Base-by-base conservation (phyloP, 1,284 basidiomycete species). In the Cystobasidium sp. region DNA sequence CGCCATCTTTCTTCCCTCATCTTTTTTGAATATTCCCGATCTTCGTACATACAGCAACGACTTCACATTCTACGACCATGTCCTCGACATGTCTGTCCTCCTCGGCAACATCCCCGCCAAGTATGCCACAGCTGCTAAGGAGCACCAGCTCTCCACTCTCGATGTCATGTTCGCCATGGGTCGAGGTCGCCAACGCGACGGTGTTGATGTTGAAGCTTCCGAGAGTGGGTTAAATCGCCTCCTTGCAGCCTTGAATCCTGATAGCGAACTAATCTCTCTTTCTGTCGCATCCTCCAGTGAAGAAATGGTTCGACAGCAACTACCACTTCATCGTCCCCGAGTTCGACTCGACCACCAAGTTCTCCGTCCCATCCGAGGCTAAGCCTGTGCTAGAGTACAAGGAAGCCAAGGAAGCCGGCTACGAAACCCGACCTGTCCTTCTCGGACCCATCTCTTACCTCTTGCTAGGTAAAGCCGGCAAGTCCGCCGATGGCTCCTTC, bases 131-230 rank as follows among this genome's bases (percentile, higher is more conserved):
- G 91, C 93, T 80, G 62, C 51, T 9, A 65, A 56, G 22, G 70
- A 73, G 63, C 49, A 73, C 62, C 90, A 90, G 77, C 87, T 99
- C 72, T 92, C 92, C 58, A 87, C 89, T 75, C 90, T 99, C 79
- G 97, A 99, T 86, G 90, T 94, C 83, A 97, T 93, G 86, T 97
- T 97, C 80, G 94, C 97, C 80, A 95, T 99, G 92, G 97, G 95
- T 77, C 97, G 97, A 86, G 97, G 97, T 77, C 93, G 95, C 82
- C 97, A 99, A 86, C 88, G 85, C 83, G 84, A 90, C 76, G 90
- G 89, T 78, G 94, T 99, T 80, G 97, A 99, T 85, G 93, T 98
- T 77, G 94, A 94, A 68, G 96, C 96, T 69, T 95, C 89, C 80
- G 96, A 98, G 87, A 99, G 98, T 96, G 97, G 97, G 89, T 97